Conservation (phyloP, 352 stramenopile species). For the Pythium plurisporium region DNA sequence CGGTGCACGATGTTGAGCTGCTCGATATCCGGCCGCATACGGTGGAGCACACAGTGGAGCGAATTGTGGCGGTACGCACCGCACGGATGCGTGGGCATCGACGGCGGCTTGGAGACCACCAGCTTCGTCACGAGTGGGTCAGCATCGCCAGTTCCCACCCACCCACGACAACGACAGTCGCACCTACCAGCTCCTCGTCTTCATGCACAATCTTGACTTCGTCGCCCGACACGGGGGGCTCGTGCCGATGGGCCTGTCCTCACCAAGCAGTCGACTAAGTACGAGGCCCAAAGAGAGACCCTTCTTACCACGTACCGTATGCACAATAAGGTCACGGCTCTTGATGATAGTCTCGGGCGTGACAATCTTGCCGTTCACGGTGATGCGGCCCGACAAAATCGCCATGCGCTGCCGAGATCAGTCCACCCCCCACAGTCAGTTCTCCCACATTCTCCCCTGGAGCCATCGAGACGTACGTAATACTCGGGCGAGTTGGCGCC, state of each 20-base stretch:
- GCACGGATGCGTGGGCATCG: constrained; percentile 93
- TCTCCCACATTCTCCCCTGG: not conserved
- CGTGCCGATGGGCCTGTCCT: constrained; percentile 91
- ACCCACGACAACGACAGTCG: not conserved
- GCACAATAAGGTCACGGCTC: constrained; percentile 91
- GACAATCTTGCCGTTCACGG: constrained; percentile 88
- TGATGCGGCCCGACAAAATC: constrained; percentile 92
- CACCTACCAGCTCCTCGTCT: constrained; percentile 67
- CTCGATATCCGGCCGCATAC: constrained; percentile 61
- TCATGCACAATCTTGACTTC: constrained; percentile 78
- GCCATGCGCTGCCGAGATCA: constrained; percentile 78
- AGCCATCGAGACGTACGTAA: constrained; percentile 33
- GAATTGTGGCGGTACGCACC: constrained; percentile 95
- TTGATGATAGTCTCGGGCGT: constrained; percentile 78
- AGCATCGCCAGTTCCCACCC: not conserved
- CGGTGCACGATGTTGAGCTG: constrained; percentile 92
- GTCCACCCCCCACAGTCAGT: too few relatives aligned
- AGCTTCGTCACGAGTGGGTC: constrained; percentile 29
- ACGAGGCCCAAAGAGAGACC: not conserved
- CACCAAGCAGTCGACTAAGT: not conserved
- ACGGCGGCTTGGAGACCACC: constrained; percentile 88
- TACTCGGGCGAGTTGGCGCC: constrained; percentile 82
- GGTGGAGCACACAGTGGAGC: constrained; percentile 79
- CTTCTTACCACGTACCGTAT: constrained; percentile 50
- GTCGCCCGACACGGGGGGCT: constrained; percentile 90